Conservation (phyloP, 2,329 filamentous ascomycete species). For the Zelopaecilomyces penicillatus region DNA sequence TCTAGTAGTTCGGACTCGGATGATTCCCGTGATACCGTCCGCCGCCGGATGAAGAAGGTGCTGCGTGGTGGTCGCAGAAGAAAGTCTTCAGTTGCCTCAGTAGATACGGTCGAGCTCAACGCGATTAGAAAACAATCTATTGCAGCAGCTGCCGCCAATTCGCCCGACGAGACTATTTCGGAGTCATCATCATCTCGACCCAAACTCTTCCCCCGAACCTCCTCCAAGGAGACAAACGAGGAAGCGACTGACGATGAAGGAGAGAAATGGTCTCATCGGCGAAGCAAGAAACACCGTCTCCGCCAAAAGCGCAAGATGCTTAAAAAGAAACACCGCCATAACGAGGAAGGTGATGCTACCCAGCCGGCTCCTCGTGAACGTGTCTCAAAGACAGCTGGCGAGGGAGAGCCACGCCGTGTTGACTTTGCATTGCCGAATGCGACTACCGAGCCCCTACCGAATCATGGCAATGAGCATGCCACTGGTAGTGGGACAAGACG, state of each 20-base stretch:
- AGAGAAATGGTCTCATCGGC: slow-evolving; percentile 19
- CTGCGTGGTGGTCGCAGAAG: slow-evolving; percentile 62
- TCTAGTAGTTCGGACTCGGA: slow-evolving; percentile 64
- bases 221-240: slow-evolving; percentile 31
- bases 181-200: slow-evolving; percentile 31
- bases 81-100: slow-evolving; percentile 68
- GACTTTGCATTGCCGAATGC: slow-evolving; percentile 43
- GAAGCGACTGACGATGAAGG: slow-evolving; percentile 38
- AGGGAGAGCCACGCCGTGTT: slow-evolving; percentile 45
- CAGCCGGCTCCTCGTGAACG: slow-evolving; percentile 20
- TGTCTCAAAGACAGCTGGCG: slow-evolving; percentile 7
- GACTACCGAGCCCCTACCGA: slow-evolving; percentile 17
- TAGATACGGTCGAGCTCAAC: slow-evolving; percentile 40
- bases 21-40: slow-evolving; percentile 54
- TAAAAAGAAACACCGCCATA: slow-evolving; percentile 37
- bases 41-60: slow-evolving; percentile 66
- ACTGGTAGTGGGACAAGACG: slow-evolving; percentile 18
- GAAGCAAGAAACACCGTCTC: slow-evolving; percentile 24
- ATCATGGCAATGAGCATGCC: slow-evolving; percentile 17
- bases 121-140: slow-evolving; percentile 34
- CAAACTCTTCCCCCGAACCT: slow-evolving; percentile 26
- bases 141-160: slow-evolving; percentile 25
- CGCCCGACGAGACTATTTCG: slow-evolving; percentile 29
- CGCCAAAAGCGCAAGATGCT: slow-evolving; percentile 34
- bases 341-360: slow-evolving; percentile 17